Percentiles rank a stretch among this genome's conserved stretches.
Conservation (phyloP, 345 rosid genomes). For the Hirschfeldia incana region DNA sequence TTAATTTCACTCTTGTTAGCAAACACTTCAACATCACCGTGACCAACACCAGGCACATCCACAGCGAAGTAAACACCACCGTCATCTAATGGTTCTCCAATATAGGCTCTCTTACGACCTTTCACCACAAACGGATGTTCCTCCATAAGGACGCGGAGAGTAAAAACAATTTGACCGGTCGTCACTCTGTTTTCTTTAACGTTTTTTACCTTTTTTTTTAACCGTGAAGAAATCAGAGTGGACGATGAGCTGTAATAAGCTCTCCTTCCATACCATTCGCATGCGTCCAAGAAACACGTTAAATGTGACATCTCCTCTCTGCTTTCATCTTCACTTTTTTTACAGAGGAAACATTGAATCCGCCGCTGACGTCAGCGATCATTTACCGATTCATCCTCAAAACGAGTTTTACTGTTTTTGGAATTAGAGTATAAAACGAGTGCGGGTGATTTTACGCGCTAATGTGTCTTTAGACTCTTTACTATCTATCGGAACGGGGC, state of each 20-base stretch:
- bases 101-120: not conserved
- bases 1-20: not conserved
- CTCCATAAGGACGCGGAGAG: not conserved
- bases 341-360: not conserved
- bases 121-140: conserved; percentile 25
- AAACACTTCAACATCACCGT: not conserved
- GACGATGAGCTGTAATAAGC: not conserved
- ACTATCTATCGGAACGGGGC: not conserved
- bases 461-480: not conserved
- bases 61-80: not conserved
- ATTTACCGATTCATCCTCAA: not conserved
- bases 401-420: not conserved
- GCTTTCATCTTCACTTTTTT: not conserved
- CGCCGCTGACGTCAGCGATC: not conserved
- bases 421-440: not conserved
- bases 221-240: not conserved
- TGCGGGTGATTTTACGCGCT: not conserved
- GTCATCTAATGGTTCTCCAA: not conserved
- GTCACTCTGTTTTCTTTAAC: not conserved
- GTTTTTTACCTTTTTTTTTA: not conserved
- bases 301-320: not conserved
- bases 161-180: not conserved
- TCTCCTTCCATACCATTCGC: not conserved
- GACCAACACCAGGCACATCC: conserved; percentile 9
- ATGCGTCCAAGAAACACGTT: not conserved